These are phyloP conservation scores for Yarrowia hollandica DNA, from an alignment of 805 yeast species.

Conservation along the genomic window DNA sequence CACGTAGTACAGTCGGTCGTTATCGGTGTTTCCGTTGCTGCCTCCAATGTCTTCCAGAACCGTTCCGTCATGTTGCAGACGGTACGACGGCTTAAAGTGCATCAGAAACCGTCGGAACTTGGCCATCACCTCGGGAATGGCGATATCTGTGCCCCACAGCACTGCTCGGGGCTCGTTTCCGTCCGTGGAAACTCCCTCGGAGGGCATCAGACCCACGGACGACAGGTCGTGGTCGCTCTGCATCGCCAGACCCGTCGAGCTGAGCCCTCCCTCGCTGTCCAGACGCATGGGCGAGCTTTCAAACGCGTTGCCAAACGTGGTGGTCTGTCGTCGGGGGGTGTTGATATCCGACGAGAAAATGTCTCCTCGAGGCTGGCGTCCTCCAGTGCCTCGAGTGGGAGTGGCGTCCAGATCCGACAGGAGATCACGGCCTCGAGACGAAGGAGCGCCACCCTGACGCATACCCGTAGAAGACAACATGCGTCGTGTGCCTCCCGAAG, in stretches of 20 bases:
- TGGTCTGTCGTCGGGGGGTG: conserved; percentile 66
- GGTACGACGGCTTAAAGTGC: conserved; percentile 76
- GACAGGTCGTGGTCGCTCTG: background rate
- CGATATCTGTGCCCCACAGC: conserved; percentile 98
- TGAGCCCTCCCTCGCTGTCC: background rate
- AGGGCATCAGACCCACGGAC: background rate
- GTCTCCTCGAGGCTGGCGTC: conserved; percentile 64
- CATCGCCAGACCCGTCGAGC: background rate
- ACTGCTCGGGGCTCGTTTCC: conserved; percentile 79
- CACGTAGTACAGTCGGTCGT: conserved; percentile 73
- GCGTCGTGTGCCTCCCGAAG: conserved; percentile 1
- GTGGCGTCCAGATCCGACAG: conserved; percentile 13
- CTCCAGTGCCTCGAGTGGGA: background rate
- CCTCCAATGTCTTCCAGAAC: conserved; percentile 41
- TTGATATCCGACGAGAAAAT: conserved; percentile 64
- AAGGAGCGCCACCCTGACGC: background rate
- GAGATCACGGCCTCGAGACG: background rate
- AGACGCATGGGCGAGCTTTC: conserved; percentile 20
- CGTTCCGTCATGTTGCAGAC: conserved; percentile 54
- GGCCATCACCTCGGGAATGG: conserved; percentile 82
- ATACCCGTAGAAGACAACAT: background rate
- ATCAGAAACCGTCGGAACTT: conserved; percentile 79
- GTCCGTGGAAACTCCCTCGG: conserved; percentile 33
- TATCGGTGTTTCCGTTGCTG: conserved; percentile 44
- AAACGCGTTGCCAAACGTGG: background rate